Evolutionary conservation across 495 filamentous ascomycete species (phyloP).

Genomic region (Hypomontagnella monticulosa): DNA sequence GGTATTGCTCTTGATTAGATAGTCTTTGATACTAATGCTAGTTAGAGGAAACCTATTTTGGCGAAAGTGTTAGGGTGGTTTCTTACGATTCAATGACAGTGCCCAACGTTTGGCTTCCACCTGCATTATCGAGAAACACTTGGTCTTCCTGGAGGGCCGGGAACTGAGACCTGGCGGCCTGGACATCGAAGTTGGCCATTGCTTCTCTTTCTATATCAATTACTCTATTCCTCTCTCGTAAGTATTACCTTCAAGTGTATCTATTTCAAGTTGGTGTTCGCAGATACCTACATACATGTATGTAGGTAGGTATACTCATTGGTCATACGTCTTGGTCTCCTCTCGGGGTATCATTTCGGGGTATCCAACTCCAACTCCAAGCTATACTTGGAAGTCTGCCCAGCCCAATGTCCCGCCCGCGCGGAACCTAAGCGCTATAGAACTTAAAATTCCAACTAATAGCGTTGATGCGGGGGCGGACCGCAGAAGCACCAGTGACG

Average conservation of each 20-base stretch:
- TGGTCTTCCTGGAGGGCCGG: slow-evolving; percentile 71
- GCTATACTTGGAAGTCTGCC: not conserved
- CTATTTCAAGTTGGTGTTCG: not conserved
- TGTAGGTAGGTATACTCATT: not conserved
- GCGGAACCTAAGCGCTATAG: slow-evolving; percentile 16
- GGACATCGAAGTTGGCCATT: slow-evolving; percentile 58
- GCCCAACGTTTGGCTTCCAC: slow-evolving; percentile 73
- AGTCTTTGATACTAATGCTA: slow-evolving; percentile 65
- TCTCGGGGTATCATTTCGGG: no score
- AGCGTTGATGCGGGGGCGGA: slow-evolving; percentile 30
- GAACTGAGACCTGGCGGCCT: slow-evolving; percentile 66
- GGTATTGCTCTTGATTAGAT: slow-evolving; percentile 73
- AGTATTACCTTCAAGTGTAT: not conserved
- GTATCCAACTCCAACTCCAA: no score
- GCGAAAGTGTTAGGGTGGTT: not conserved
- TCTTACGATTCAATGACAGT: slow-evolving; percentile 70
- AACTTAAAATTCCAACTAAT: slow-evolving; percentile 10
- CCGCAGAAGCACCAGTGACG: slow-evolving; percentile 5
- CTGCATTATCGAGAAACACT: slow-evolving; percentile 79
- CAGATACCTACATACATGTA: no score
- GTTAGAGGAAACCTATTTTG: not conserved
- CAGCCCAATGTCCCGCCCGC: slow-evolving; percentile 9
- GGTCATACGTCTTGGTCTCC: not conserved
- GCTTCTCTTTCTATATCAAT: not conserved
- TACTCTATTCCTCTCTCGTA: no score